Evolutionary conservation across 176 grass and related monocot genomes (phyloP).

Genomic region (Lolium multiflorum): DNA sequence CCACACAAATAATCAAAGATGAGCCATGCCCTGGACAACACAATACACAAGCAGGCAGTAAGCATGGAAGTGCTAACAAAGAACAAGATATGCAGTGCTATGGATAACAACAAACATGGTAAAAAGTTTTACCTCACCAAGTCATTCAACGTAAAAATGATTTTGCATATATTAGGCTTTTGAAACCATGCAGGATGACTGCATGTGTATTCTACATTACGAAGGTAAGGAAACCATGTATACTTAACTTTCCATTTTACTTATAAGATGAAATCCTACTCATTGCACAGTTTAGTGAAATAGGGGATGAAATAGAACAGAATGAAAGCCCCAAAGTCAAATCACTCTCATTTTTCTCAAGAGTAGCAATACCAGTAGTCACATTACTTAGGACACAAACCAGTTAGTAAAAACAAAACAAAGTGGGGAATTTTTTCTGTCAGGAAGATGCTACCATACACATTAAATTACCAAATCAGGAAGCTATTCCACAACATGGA

Average conservation of each 20-base stretch:
- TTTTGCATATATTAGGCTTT: background rate
- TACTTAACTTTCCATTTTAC: background rate
- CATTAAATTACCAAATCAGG: background rate
- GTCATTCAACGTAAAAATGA: constrained; percentile 16
- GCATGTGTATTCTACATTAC: background rate
- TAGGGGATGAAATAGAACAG: background rate
- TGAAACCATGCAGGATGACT: background rate
- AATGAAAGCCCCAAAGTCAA: background rate
- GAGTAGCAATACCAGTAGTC: background rate
- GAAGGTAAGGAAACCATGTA: background rate
- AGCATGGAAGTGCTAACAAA: constrained; percentile 42
- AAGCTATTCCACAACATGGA: constrained; percentile 31
- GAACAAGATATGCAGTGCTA: constrained; percentile 16
- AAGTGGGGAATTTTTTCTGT: background rate
- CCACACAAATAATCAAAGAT: constrained; percentile 92
- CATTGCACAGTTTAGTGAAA: background rate
- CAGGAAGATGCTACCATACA: background rate
- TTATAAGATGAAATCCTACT: constrained; percentile 8
- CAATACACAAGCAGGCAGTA: constrained; percentile 44
- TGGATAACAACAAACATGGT: constrained; percentile 6
- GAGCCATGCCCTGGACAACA: constrained; percentile 82
- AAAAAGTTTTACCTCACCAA: background rate
- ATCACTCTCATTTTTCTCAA: background rate
- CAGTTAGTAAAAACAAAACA: constrained; percentile 13
- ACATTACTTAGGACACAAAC: background rate